Conservation (phyloP, 495 filamentous ascomycete species). For the Xylaria nigripes region DNA sequence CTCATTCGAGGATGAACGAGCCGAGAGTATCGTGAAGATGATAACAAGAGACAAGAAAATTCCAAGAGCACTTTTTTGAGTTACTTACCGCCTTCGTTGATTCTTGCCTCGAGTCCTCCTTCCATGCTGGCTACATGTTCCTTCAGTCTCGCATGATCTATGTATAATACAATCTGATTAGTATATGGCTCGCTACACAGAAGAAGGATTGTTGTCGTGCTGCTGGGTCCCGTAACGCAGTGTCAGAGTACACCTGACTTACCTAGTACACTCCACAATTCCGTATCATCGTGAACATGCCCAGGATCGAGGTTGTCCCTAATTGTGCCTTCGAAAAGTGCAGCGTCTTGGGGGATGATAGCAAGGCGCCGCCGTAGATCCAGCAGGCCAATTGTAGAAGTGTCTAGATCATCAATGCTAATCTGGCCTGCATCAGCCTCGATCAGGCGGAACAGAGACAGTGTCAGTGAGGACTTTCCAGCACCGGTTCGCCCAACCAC, state of each 20-base stretch:
- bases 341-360: constrained; percentile 97
- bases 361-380: constrained; percentile 86
- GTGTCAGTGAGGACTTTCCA: constrained; percentile 90
- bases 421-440: constrained; percentile 75
- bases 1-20: constrained; percentile 17
- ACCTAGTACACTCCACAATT: constrained; percentile 95
- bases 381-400: constrained; percentile 79
- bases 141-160: constrained; percentile 89
- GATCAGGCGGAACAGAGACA: constrained; percentile 93
- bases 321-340: constrained; percentile 92
- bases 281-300: constrained; percentile 92
- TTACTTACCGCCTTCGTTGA: constrained; percentile 85
- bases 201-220: neutral
- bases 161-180: constrained; percentile 30
- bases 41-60: constrained; percentile 34
- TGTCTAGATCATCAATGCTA: constrained; percentile 81
- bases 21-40: constrained; percentile 11
- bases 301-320: constrained; percentile 95
- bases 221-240: constrained; percentile 13
- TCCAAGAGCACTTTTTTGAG: constrained; percentile 10
- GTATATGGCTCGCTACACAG: neutral
- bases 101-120: constrained; percentile 77
- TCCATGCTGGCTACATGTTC: constrained; percentile 85
- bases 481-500: constrained; percentile 95
- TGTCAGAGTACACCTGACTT: constrained; percentile 29